Evolutionary conservation across 148 eudicot species (phyloP).

Genomic region (Amaranthus palmeri): DNA sequence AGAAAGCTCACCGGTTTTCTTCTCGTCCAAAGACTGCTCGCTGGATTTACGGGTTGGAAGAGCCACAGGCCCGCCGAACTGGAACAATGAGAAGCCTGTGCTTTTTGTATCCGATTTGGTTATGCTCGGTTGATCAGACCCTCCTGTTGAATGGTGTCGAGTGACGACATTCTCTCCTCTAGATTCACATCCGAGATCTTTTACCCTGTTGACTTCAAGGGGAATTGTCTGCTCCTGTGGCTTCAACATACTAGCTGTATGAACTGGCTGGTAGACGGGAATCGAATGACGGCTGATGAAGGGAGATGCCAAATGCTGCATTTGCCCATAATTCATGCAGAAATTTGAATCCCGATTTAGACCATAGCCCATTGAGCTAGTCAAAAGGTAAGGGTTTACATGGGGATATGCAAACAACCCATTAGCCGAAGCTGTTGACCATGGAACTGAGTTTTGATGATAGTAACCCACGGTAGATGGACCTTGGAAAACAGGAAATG

Average conservation of each 20-base stretch:
- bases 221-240: constrained; percentile 35
- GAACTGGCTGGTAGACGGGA: constrained; percentile 65
- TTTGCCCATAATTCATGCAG: constrained; percentile 64
- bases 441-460: constrained; percentile 67
- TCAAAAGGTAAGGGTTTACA: constrained; percentile 55
- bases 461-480: constrained; percentile 63
- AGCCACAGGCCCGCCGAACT: constrained; percentile 81
- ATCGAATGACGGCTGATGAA: constrained; percentile 41
- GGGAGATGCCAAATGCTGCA: constrained; percentile 59
- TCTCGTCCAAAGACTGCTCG: constrained; percentile 45
- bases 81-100: constrained; percentile 81
- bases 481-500: constrained; percentile 66
- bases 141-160: constrained; percentile 23
- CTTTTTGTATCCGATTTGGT: constrained; percentile 28
- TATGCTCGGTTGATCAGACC: constrained; percentile 28
- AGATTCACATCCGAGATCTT: constrained; percentile 27
- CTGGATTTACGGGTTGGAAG: constrained; percentile 40
- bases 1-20: constrained; percentile 26
- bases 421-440: constrained; percentile 66
- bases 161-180: constrained; percentile 27
- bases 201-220: constrained; percentile 23
- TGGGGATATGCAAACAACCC: constrained; percentile 60
- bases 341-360: constrained; percentile 49
- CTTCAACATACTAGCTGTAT: constrained; percentile 36
- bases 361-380: constrained; percentile 58